phyloP scores from a whole-genome alignment of 2,329 filamentous ascomycete species.

The Botrytis fragariae region DNA sequence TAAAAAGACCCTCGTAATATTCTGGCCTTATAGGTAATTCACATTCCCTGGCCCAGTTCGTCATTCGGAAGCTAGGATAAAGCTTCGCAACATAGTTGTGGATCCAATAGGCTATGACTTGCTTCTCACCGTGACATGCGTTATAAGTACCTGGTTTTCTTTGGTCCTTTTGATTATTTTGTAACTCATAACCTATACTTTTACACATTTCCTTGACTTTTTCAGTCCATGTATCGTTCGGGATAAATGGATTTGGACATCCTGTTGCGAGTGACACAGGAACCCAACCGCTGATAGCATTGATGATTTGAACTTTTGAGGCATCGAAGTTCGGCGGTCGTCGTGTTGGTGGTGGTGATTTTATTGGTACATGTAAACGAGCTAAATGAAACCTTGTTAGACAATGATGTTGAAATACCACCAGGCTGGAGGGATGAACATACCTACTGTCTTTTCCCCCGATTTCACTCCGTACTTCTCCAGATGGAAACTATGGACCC shows the following conservation, averaged over 20 bases:
- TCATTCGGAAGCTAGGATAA: fast-evolving
- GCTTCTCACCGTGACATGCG: background rate
- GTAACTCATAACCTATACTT: background rate
- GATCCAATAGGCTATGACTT: background rate
- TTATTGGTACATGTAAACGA: background rate
- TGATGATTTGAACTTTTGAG: background rate
- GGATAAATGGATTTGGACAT: background rate
- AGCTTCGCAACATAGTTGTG: too few relatives aligned
- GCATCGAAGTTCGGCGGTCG: background rate
- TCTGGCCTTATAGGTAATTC: background rate
- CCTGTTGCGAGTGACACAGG: background rate
- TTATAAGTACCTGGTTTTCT: background rate
- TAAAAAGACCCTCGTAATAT: background rate
- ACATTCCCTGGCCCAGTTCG: background rate
- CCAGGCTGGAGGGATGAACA: background rate
- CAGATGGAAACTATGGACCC: background rate
- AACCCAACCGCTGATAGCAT: background rate
- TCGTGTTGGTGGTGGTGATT: too few relatives aligned
- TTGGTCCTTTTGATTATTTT: background rate
- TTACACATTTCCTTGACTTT: background rate
- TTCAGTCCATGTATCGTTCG: background rate
- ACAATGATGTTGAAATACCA: background rate
- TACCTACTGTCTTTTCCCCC: background rate
- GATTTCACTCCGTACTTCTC: background rate
- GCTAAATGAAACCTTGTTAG: background rate